Evolutionary conservation across 106 monocot genomes (phyloP), one percentile per base, ranked within the genome.

Genomic region (Dendrobium officinale): DNA sequence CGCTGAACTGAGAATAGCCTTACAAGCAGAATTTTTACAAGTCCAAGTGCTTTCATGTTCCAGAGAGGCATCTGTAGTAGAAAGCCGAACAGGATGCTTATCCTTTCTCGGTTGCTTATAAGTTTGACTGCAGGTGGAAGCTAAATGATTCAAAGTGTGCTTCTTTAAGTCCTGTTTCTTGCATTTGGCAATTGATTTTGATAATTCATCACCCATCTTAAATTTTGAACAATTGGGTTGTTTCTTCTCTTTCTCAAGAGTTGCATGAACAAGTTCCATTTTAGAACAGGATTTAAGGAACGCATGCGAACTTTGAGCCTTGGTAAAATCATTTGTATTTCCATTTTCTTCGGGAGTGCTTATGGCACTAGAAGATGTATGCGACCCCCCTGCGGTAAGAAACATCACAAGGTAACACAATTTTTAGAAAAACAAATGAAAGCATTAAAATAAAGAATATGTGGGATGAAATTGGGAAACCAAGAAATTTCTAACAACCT

Each of bases 11-110:
- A 97, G 73, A 80, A 82, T 72, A 44, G 97, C 97, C 79, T 85
- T 90, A 82, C 97, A 97, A 81, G 97, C 97, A 19, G 86, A 88
- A 85, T 97, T 97, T 80, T 89, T 86, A 80, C 97, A 97, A 2
- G 87, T 83, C 82, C 89, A 92, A 22, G 78, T 82, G 29, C 76
- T 86, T 18, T 24, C 51, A 43, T 31, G 27, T 43, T 87, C 82
- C 20, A 55, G 64, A 77, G 79, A 82, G 29, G 15, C 51, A 40
- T 81, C 88, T 33, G 78, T 11, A 42, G 83, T 79, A 82, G 76
- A 43, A 44, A 84, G 42, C 9, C 80, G 83, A 72, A 44, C 47
- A 79, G 87, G 87, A 77, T 87, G 51, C 20, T 93, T 93, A 56
- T 85, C 87, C 79, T 90, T 93, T 87, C 82, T 93, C 20, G 86